Conservation (phyloP, 148 eudicot species). For the Selenicereus undatus region DNA sequence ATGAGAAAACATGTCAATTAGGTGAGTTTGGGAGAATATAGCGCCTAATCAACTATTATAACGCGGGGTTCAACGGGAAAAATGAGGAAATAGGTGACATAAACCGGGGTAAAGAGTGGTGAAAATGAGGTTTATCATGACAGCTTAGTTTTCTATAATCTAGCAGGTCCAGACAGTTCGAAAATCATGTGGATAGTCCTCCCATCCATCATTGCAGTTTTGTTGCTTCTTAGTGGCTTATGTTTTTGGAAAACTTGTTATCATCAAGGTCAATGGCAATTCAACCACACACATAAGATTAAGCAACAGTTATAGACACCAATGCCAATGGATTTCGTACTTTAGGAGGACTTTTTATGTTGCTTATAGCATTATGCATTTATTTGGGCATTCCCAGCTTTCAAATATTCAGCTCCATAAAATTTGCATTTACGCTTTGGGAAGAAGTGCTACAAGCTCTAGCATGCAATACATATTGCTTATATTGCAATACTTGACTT, state of each 20-base stretch:
- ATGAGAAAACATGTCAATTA: too few relatives aligned
- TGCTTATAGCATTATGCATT: conserved; percentile 5
- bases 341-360: neutral
- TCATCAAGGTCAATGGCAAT: neutral
- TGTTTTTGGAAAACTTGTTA: conserved; percentile 15
- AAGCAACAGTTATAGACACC: too few relatives aligned
- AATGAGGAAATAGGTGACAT: too few relatives aligned
- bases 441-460: too few relatives aligned
- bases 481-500: conserved; percentile 8
- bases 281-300: neutral
- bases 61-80: too few relatives aligned
- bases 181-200: conserved; percentile 2
- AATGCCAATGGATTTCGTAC: too few relatives aligned
- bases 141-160: neutral
- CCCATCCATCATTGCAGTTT: conserved; percentile 3
- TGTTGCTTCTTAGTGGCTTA: conserved; percentile 16
- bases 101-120: too few relatives aligned
- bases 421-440: neutral
- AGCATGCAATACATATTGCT: neutral
- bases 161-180: neutral
- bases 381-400: neutral
- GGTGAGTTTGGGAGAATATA: too few relatives aligned
- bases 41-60: too few relatives aligned
- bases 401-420: neutral
- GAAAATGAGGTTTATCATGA: too few relatives aligned